phyloP scores from a whole-genome alignment of 306 rosid species.

The Lithocarpus polystachyus region DNA sequence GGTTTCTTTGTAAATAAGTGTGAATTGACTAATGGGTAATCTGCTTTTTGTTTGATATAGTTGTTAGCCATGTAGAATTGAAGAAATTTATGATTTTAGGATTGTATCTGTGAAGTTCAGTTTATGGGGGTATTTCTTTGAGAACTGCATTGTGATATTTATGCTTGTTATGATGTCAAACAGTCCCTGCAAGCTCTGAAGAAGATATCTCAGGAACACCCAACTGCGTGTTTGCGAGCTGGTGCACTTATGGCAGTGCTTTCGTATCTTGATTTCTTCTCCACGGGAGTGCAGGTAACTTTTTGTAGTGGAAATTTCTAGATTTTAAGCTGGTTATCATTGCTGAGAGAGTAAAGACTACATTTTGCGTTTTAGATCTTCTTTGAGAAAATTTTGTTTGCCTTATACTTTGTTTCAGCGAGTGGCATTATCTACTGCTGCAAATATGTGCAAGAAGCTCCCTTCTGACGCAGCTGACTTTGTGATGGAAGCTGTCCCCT shows the following conservation, averaged over 20 bases:
- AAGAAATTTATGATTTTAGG: neutral
- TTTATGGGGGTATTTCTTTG: neutral
- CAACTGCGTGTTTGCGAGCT: conserved; percentile 96
- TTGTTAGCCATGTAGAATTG: neutral
- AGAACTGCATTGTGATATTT: conserved; percentile 21
- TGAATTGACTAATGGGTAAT: neutral
- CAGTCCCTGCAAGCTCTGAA: conserved; percentile 99
- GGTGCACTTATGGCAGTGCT: conserved; percentile 99
- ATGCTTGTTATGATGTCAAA: conserved; percentile 27
- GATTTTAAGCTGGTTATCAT: neutral
- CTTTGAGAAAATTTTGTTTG: conserved; percentile 1
- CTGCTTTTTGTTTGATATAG: neutral
- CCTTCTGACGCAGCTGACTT: conserved; percentile 99
- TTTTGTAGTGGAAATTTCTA: neutral
- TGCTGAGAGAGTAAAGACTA: neutral
- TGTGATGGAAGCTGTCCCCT: conserved; percentile 99
- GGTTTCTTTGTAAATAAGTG: conserved; percentile 4
- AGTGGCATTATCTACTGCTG: conserved; percentile 97
- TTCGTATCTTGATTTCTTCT: conserved; percentile 89
- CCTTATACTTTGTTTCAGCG: conserved; percentile 50
- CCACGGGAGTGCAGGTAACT: conserved; percentile 96
- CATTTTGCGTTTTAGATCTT: neutral
- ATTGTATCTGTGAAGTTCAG: neutral
- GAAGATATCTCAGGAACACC: conserved; percentile 98
- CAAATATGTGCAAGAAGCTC: conserved; percentile 99